phyloP scores from a whole-genome alignment of 1,284 basidiomycete genomes.

The Exobasidium rhododendri region DNA sequence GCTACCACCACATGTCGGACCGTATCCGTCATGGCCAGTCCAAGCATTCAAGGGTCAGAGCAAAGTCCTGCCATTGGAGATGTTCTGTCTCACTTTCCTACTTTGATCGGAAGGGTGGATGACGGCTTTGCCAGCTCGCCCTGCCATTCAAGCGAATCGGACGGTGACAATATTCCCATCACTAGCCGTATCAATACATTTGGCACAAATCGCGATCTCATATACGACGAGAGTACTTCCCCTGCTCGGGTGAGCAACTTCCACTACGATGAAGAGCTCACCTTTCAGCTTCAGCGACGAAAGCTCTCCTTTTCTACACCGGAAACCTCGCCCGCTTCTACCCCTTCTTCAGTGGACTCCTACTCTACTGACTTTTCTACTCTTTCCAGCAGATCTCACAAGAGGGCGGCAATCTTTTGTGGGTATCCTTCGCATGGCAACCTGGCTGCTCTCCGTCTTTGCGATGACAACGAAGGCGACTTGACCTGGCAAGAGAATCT shows the following conservation, averaged over 20 bases:
- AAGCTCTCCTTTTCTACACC: not conserved
- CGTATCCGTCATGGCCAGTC: too few relatives aligned
- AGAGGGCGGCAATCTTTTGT: not conserved
- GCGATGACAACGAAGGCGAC: not conserved
- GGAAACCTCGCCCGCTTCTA: not conserved
- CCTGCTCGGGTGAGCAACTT: not conserved
- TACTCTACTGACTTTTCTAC: not conserved
- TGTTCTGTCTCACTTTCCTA: slow-evolving; percentile 3
- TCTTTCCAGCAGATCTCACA: not conserved
- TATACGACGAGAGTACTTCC: not conserved
- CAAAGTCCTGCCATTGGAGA: slow-evolving; percentile 7
- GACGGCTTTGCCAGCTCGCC: not conserved
- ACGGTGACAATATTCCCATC: not conserved
- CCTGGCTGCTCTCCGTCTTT: not conserved
- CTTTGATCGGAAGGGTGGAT: not conserved
- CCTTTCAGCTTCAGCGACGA: not conserved
- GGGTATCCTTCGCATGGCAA: not conserved
- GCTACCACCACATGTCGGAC: too few relatives aligned
- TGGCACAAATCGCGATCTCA: not conserved
- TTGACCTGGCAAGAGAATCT: not conserved
- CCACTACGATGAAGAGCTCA: not conserved
- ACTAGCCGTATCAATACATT: not conserved
- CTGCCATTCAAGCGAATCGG: not conserved
- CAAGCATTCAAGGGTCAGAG: not conserved
- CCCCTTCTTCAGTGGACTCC: not conserved